Conservation (phyloP, 2,329 filamentous ascomycete genomes). For the Alternaria atra region DNA sequence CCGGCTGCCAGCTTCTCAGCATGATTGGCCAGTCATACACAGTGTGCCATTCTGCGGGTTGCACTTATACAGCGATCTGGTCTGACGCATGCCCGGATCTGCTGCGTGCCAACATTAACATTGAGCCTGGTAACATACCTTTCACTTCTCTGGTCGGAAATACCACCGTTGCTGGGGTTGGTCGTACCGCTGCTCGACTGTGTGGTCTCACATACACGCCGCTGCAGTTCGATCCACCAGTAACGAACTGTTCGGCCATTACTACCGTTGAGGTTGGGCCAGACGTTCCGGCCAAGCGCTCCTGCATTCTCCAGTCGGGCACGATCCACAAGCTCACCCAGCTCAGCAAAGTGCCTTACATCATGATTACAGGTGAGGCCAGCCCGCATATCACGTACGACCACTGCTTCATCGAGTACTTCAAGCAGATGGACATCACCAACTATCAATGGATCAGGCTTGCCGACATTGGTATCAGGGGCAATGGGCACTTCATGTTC, state of each 20-base stretch:
- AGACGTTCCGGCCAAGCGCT: conserved; percentile 21
- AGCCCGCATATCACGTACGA: conserved; percentile 44
- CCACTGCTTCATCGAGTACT: conserved; percentile 41
- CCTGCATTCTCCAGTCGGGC: conserved; percentile 26
- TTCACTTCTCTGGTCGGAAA: conserved; percentile 21
- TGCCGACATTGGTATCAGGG: conserved; percentile 55
- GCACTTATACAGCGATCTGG: conserved; percentile 32
- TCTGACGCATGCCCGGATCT: conserved; percentile 33
- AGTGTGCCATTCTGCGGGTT: conserved; percentile 31
- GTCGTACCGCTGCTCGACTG: conserved; percentile 25
- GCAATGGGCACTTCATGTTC: conserved; percentile 66
- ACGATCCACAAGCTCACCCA: conserved; percentile 30
- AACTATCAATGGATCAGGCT: conserved; percentile 57
- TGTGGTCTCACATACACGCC: conserved; percentile 33
- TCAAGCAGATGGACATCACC: conserved; percentile 55
- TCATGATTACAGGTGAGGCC: conserved; percentile 44
- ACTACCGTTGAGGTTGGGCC: conserved; percentile 23
- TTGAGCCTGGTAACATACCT: conserved; percentile 30
- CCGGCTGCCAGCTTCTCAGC: conserved; percentile 26
- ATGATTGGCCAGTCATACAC: conserved; percentile 31
- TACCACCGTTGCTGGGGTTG: conserved; percentile 8
- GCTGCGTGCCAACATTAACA: conserved; percentile 33
- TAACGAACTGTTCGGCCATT: conserved; percentile 25
- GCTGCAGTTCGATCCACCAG: conserved; percentile 25
- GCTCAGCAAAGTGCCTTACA: conserved; percentile 39